Evolutionary conservation across 371 early-diverging fungal species (phyloP).

Genomic region (Lichtheimia ramosa): DNA sequence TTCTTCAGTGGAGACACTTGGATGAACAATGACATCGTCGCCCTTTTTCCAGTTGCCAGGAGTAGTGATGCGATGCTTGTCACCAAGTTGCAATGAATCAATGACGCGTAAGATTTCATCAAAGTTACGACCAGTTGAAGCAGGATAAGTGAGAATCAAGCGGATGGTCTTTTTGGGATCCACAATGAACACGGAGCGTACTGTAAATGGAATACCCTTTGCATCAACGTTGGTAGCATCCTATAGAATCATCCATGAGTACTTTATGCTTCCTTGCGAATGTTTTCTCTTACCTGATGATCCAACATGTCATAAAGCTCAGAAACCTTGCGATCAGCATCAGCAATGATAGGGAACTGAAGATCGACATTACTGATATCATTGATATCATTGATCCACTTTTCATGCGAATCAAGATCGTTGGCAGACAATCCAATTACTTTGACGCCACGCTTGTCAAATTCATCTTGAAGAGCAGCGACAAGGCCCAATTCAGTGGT

Average conservation of each 20-base stretch:
- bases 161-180: slow-evolving; percentile 92
- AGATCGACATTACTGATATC: slow-evolving; percentile 76
- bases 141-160: slow-evolving; percentile 88
- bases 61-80: slow-evolving; percentile 86
- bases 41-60: slow-evolving; percentile 93
- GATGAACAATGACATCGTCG: slow-evolving; percentile 90
- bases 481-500: slow-evolving; percentile 94
- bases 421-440: slow-evolving; percentile 93
- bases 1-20: slow-evolving; percentile 79
- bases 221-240: slow-evolving; percentile 88
- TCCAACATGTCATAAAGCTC: slow-evolving; percentile 95
- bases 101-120: slow-evolving; percentile 91
- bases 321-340: slow-evolving; percentile 80
- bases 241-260: slow-evolving; percentile 32
- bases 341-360: slow-evolving; percentile 93
- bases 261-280: not conserved
- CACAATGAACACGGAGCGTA: slow-evolving; percentile 93
- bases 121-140: slow-evolving; percentile 93
- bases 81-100: slow-evolving; percentile 90
- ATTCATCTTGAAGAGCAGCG: slow-evolving; percentile 78
- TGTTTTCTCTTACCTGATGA: slow-evolving; percentile 35
- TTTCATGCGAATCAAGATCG: slow-evolving; percentile 74
- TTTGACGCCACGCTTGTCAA: slow-evolving; percentile 80
- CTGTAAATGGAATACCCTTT: slow-evolving; percentile 91
- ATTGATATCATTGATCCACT: slow-evolving; percentile 93